phyloP scores from a whole-genome alignment of 371 early-diverging fungal genomes.

The Mortierella sp. region DNA sequence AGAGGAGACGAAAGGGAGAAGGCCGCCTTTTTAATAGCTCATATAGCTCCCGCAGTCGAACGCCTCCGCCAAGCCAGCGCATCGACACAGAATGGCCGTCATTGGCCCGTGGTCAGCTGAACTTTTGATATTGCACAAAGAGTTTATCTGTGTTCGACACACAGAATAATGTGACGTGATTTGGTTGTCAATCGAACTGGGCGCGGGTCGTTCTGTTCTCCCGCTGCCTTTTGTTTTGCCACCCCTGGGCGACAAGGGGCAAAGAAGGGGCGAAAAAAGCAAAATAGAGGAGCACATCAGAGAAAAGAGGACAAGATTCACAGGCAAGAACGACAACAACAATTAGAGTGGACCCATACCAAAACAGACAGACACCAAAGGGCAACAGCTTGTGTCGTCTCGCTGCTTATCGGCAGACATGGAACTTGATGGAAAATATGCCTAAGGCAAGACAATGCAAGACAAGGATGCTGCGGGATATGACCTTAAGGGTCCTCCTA shows the following conservation, averaged over 20 bases:
- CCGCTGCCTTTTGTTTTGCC: not conserved
- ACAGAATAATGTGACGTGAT: not conserved
- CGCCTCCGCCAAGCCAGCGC: slow-evolving; percentile 7
- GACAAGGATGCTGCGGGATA: not conserved
- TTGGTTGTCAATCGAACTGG: slow-evolving; percentile 10
- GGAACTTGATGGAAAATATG: not conserved
- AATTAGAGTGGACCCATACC: too few species aligned
- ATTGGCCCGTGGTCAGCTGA: slow-evolving; percentile 35
- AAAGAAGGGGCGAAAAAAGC: not conserved
- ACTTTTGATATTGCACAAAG: not conserved
- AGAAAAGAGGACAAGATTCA: not conserved
- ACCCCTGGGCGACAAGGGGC: not conserved
- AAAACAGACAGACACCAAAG: not conserved
- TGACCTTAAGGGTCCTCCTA: not conserved
- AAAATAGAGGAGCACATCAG: not conserved
- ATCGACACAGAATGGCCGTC: not conserved
- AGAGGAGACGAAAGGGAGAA: not conserved
- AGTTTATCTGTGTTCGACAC: too few species aligned
- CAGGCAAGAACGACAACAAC: not conserved
- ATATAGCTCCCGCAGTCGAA: not conserved
- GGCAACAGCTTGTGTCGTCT: not conserved
- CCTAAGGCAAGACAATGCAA: not conserved
- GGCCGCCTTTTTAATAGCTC: slow-evolving; percentile 5
- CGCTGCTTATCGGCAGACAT: not conserved
- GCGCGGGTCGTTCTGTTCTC: not conserved